Evolutionary conservation across 441 rosid genomes (phyloP).

Genomic region (Theobroma grandiflorum): DNA sequence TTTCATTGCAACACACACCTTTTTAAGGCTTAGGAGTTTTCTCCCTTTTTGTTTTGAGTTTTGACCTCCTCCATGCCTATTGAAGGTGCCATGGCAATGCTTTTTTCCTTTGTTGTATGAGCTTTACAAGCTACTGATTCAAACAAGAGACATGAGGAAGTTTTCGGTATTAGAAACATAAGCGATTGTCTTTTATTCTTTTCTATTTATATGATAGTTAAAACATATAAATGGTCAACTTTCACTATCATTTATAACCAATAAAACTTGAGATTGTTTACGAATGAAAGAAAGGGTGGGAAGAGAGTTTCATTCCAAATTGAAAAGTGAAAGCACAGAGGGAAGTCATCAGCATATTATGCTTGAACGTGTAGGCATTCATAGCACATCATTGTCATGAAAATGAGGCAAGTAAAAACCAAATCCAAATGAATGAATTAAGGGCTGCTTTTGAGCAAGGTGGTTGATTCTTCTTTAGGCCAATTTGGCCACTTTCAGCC

Average conservation of each 20-base stretch:
- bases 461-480: not conserved
- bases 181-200: too few species aligned
- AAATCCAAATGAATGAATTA: not conserved
- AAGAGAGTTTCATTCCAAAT: not conserved
- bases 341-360: not conserved
- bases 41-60: not conserved
- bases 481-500: constrained; percentile 22
- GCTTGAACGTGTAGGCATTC: too few species aligned
- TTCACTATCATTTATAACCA: not conserved
- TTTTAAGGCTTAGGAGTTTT: not conserved
- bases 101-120: not conserved
- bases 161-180: too few species aligned
- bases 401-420: too few species aligned
- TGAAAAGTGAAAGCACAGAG: not conserved
- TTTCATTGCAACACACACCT: not conserved
- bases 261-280: not conserved
- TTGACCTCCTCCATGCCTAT: not conserved
- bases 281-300: not conserved
- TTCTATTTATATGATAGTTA: too few species aligned
- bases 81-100: not conserved
- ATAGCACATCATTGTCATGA: not conserved
- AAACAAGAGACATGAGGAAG: too few species aligned
- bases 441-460: not conserved
- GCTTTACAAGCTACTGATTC: too few species aligned
- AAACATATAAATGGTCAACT: too few species aligned